Conservation (phyloP, 257 asterid genomes). For the Solanum lycopersicoides region DNA sequence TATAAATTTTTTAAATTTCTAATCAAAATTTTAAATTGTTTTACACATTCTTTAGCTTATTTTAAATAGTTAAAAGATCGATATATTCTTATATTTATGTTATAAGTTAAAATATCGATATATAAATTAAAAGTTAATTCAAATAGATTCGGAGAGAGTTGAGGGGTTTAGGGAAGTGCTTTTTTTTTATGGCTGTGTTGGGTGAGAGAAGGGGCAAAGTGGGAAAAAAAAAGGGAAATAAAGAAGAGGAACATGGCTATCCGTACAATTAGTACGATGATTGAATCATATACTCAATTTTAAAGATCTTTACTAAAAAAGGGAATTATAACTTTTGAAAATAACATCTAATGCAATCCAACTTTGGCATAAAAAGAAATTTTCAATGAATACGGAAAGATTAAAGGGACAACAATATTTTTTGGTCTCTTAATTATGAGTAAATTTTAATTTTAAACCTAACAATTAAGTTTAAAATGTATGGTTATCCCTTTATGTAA, state of each 20-base stretch:
- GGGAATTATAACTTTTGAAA: background rate
- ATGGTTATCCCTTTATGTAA: background rate
- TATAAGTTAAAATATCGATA: rapidly evolving
- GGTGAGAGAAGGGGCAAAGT: background rate
- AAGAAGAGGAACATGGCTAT: background rate
- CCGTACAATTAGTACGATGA: background rate
- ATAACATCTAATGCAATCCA: background rate
- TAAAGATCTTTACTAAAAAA: background rate
- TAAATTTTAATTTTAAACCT: background rate
- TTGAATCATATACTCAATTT: background rate
- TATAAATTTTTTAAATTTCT: no score
- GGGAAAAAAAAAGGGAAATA: background rate
- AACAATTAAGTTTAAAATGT: background rate
- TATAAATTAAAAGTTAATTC: no score
- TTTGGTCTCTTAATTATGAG: background rate
- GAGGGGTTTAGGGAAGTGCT: no score
- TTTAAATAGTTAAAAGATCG: no score
- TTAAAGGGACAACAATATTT: background rate
- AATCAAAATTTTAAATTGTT: no score
- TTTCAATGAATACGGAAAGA: background rate
- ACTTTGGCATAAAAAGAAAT: background rate
- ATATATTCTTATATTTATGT: no score
- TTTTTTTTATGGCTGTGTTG: background rate
- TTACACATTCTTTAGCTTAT: no score
- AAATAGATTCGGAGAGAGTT: no score